Evolutionary conservation across 1,284 basidiomycete genomes (phyloP), one percentile per base, ranked within the genome.

Genomic region (Mycocalia duriaeana): DNA sequence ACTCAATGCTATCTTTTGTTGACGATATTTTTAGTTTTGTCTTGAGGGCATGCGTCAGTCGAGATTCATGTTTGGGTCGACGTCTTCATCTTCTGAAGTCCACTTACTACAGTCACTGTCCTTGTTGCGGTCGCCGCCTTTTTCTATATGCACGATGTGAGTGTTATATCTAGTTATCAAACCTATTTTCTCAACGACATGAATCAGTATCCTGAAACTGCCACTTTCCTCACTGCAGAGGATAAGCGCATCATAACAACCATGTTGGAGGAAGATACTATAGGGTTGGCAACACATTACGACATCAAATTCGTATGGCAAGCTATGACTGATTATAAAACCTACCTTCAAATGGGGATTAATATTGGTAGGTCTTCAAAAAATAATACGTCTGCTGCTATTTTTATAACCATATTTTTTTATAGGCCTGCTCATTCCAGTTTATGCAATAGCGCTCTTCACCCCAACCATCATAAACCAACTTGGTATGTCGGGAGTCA

Each of bases 371-470:
- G n/a, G 60, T 53, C 35, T 43, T 11, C 31, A 16, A 34, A 16
- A 7, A 34, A 34, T 34, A 34, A 38, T n/a, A 25, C 25, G 16
- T 16, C 11, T 16, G 16, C 9, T 18, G 3, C 18, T 24, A 25
- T 28, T 18, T 25, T 22, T 3, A 34, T 14, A 20, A 24, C 42
- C 42, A n/a, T 18, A 5, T 28, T 22, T 37, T 13, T 44, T 8
- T 23, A n/a, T n/a, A 60, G 60, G 75, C 24, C 49, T 75, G 16
- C 65, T 81, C 46, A 61, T 76, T 44, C 74, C 81, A 5, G 60
- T 79, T 34, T 82, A 82, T 50, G 73, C 76, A 11, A 73, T 82
- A 53, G 71, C 81, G 25, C 68, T 83, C 40, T 84, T 83, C 52
- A 69, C 69, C 2, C 80, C 78, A 0, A 79, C 75, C 1, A 79